Evolutionary conservation across 1,284 basidiomycete species (phyloP).

Genomic region (Apiotrichum brassicae): DNA sequence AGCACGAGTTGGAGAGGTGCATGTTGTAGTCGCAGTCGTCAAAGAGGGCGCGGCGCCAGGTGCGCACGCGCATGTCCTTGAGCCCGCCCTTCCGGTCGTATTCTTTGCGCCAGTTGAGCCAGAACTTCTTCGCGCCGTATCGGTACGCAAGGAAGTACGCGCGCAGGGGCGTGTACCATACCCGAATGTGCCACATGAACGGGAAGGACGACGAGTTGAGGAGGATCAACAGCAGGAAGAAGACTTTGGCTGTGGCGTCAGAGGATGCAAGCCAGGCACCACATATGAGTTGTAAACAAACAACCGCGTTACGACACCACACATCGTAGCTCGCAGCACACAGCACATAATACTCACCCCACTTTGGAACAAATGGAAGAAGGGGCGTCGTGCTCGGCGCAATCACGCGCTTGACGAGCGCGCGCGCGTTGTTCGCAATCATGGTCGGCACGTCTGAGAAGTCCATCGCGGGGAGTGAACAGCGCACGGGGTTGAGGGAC

Average conservation of each 20-base stretch:
- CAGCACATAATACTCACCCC: conserved; percentile 21
- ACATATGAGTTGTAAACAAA: background rate
- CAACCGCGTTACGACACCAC: background rate
- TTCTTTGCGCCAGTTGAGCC: conserved; percentile 26
- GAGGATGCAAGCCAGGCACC: background rate
- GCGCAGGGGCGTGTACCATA: conserved; percentile 32
- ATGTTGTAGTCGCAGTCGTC: conserved; percentile 48
- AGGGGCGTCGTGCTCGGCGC: conserved; percentile 25
- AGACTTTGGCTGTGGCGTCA: conserved; percentile 35
- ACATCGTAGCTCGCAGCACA: too few species aligned
- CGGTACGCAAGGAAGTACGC: conserved; percentile 22
- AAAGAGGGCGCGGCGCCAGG: conserved; percentile 30
- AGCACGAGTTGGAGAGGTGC: conserved; percentile 45
- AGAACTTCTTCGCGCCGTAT: conserved; percentile 27
- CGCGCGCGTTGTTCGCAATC: conserved; percentile 2
- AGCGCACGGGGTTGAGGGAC: too few species aligned
- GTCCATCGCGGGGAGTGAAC: background rate
- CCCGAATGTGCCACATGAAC: conserved; percentile 42
- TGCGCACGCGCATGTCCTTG: conserved; percentile 16
- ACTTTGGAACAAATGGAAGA: conserved; percentile 40
- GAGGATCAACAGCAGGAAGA: conserved; percentile 37
- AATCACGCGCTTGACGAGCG: conserved; percentile 4
- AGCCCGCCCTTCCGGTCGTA: conserved; percentile 26
- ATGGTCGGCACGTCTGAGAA: conserved; percentile 2
- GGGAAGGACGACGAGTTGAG: conserved; percentile 42